Base-by-base conservation (phyloP, 495 filamentous ascomycete species). In the Penicillium samsonianum region DNA sequence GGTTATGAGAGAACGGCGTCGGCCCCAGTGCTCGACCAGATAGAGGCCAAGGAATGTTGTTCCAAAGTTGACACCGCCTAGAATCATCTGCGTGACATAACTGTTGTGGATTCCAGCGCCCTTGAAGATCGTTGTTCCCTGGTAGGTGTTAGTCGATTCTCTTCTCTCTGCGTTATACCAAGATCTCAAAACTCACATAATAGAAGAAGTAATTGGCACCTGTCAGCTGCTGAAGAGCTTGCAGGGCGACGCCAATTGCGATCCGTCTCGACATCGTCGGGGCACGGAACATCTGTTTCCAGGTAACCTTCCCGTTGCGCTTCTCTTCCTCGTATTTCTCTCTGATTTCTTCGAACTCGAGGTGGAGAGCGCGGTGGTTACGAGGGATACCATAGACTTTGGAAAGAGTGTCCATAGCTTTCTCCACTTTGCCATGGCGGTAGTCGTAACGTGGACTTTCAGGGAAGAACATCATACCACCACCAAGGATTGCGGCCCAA, bases 361-460 rank as follows among this genome's bases (percentile, higher is more conserved):
- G 67, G 31, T 80, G 76, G 10, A 94, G 83, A 19, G 82, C 78
- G 10, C 76, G 77, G 47, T 88, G 84, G 45, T 84, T 79, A 20
- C 73, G 65, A 12, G 84, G 78, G 7, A 91, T 76, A 17, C 89
- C 89, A 49, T 90, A 87, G 25, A 90, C 76, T 53, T 81, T 80
- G 2, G 87, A 80, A 55, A 94, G 86, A 33, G 84, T 91, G 0
- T 61, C 63, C 23, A 84, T 77, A 3, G 90, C 88, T 42, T 80
- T 79, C 0, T 87, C 85, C 25, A 76, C 73, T 22, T 80, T 81
- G 7, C 86, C 85, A 23, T 76, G 70, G 11, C 85, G 84, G 69
- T 87, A 90, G 37, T 86, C 84, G 61, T 78, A 86, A 16, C 87
- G 84, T 6, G 88, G 88, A 26, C 83, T 88, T 67, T 90, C 88